These are phyloP conservation scores for Alternaria sp. DNA, from an alignment of 2,329 filamentous ascomycete genomes.

Conservation along the genomic window DNA sequence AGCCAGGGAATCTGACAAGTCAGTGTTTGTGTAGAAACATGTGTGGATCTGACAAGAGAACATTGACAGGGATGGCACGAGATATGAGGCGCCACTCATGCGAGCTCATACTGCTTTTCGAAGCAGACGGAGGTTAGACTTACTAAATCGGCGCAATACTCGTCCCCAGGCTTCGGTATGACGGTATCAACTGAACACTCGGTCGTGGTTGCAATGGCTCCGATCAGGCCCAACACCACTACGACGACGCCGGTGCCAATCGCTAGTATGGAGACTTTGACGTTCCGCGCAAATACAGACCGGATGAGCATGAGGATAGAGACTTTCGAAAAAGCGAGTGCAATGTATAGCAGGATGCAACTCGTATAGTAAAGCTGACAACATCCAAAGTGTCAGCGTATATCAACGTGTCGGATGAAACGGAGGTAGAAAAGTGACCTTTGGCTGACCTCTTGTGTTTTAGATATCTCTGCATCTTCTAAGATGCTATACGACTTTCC, in stretches of 20 bases:
- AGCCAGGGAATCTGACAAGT: constrained; percentile 5
- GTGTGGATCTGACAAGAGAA: too few relatives aligned
- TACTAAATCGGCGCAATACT: not conserved
- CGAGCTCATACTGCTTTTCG: not conserved
- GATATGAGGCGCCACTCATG: not conserved
- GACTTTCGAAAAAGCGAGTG: constrained; percentile 9
- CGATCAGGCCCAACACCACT: not conserved
- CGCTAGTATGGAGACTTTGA: not conserved
- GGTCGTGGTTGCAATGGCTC: not conserved
- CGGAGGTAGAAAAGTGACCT: too few relatives aligned
- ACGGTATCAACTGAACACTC: not conserved
- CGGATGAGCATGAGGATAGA: constrained; percentile 6
- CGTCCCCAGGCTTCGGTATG: not conserved
- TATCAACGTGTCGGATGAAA: not conserved
- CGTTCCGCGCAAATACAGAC: not conserved
- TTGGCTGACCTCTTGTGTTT: constrained; percentile 3
- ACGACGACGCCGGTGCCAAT: not conserved
- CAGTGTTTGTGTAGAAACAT: not conserved
- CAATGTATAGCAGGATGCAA: constrained; percentile 1
- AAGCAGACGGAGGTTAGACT: not conserved
- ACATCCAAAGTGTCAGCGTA: not conserved
- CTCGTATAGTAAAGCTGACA: constrained; percentile 5
- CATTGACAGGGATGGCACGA: not conserved
- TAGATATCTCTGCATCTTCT: not conserved
- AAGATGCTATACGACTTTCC: constrained; percentile 2